Percentiles rank a stretch among this genome's conserved stretches.
These are phyloP conservation scores for Ascochyta clinopodiicola DNA, from an alignment of 2,329 filamentous ascomycete species.

Conservation along the genomic window DNA sequence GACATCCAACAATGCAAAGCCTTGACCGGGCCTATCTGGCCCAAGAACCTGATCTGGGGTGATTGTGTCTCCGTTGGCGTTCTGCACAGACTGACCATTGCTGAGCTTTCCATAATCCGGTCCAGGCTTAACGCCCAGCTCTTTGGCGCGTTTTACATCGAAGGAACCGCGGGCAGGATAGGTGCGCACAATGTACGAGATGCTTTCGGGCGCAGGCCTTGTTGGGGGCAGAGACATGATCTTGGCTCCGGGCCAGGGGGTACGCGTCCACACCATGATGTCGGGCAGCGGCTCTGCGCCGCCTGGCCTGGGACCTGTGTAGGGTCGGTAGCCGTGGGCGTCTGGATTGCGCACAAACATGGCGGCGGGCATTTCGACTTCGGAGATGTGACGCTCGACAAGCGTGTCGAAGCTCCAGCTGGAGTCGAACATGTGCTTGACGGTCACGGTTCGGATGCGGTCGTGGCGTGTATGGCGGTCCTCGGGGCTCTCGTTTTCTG, in stretches of 20 bases:
- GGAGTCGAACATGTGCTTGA: slow-evolving; percentile 81
- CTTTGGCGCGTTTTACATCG: slow-evolving; percentile 67
- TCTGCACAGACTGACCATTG: slow-evolving; percentile 67
- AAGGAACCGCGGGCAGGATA: slow-evolving; percentile 83
- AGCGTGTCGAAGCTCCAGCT: slow-evolving; percentile 76
- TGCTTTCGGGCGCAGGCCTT: slow-evolving; percentile 67
- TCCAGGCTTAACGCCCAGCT: slow-evolving; percentile 68
- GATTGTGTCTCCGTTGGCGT: slow-evolving; percentile 70
- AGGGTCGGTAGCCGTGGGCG: slow-evolving; percentile 70
- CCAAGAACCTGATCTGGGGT: slow-evolving; percentile 88
- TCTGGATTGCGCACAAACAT: slow-evolving; percentile 71
- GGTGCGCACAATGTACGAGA: slow-evolving; percentile 87
- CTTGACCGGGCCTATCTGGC: slow-evolving; percentile 69
- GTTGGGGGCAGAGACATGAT: slow-evolving; percentile 72
- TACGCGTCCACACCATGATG: slow-evolving; percentile 73
- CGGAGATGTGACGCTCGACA: slow-evolving; percentile 67
- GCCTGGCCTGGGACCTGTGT: slow-evolving; percentile 71
- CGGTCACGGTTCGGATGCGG: slow-evolving; percentile 64
- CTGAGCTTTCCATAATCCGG: slow-evolving; percentile 67
- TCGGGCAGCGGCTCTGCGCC: slow-evolving; percentile 61
- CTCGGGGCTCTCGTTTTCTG: slow-evolving; percentile 38
- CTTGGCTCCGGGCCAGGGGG: slow-evolving; percentile 78
- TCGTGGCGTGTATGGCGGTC: slow-evolving; percentile 53
- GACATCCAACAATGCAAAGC: slow-evolving; percentile 81
- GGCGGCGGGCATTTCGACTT: slow-evolving; percentile 71